Conservation (phyloP, 1,284 basidiomycete species). For the Kwoniella shivajii region DNA sequence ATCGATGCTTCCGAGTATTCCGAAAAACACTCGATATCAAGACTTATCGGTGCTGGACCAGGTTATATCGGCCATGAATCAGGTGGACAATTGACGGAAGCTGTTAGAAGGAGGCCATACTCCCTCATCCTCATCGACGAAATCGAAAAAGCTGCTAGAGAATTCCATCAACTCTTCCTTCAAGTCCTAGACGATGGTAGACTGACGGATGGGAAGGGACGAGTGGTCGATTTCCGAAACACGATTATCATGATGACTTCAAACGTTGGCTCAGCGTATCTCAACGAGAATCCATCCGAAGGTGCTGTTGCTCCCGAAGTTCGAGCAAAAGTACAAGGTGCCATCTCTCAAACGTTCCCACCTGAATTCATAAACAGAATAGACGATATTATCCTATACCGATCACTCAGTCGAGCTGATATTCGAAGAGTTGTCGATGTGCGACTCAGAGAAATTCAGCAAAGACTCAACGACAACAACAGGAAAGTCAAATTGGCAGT, state of each 20-base stretch:
- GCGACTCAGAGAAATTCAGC: conserved; percentile 62
- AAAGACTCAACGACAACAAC: conserved; percentile 69
- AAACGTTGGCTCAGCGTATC: conserved; percentile 60
- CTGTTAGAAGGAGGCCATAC: conserved; percentile 57
- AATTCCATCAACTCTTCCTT: conserved; percentile 62
- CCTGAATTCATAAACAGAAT: conserved; percentile 63
- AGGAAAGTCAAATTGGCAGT: conserved; percentile 78
- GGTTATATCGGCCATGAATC: conserved; percentile 63
- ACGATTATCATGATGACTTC: conserved; percentile 60
- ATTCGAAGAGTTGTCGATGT: conserved; percentile 60
- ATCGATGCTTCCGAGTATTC: conserved; percentile 61
- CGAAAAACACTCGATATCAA: conserved; percentile 60
- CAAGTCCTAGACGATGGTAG: conserved; percentile 63
- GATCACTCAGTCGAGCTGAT: conserved; percentile 57
- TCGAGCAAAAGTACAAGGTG: conserved; percentile 55
- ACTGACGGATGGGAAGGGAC: conserved; percentile 56
- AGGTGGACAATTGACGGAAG: conserved; percentile 60
- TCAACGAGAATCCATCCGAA: conserved; percentile 59
- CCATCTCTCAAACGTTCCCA: conserved; percentile 59
- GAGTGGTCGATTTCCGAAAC: conserved; percentile 52
- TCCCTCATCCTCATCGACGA: conserved; percentile 55
- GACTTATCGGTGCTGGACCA: conserved; percentile 60
- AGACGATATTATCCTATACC: conserved; percentile 60
- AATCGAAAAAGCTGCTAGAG: conserved; percentile 60
- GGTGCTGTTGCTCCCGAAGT: conserved; percentile 52